Evolutionary conservation across 495 filamentous ascomycete species (phyloP).

Genomic region (Jackrogersella multiformis): DNA sequence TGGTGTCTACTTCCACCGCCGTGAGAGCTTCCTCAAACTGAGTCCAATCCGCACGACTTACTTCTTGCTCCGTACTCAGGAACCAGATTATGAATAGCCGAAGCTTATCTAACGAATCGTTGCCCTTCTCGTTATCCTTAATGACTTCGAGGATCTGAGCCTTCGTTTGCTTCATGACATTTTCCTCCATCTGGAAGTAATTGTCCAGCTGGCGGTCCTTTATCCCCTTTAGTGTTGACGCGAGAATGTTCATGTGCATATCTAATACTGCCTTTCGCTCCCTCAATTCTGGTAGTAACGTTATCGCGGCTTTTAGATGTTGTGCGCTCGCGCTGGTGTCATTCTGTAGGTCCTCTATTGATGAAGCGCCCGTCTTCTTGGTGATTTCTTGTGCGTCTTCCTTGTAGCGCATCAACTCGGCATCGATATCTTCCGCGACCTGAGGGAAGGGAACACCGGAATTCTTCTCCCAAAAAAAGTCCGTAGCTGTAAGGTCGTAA

Average conservation of each 20-base stretch:
- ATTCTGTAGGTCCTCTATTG: slow-evolving; percentile 91
- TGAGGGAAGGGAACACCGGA: slow-evolving; percentile 94
- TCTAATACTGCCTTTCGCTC: slow-evolving; percentile 91
- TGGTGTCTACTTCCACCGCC: slow-evolving; percentile 74
- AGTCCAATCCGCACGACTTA: slow-evolving; percentile 81
- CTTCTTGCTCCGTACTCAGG: slow-evolving; percentile 91
- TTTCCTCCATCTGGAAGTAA: slow-evolving; percentile 95
- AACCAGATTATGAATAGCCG: slow-evolving; percentile 97
- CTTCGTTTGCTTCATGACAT: slow-evolving; percentile 91
- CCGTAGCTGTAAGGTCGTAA: slow-evolving; percentile 89
- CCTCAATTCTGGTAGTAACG: slow-evolving; percentile 86
- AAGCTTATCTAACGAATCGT: slow-evolving; percentile 85
- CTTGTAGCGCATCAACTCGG: slow-evolving; percentile 91
- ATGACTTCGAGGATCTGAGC: slow-evolving; percentile 88
- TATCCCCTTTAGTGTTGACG: slow-evolving; percentile 83
- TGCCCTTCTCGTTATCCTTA: slow-evolving; percentile 81
- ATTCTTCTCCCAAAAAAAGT: slow-evolving; percentile 98
- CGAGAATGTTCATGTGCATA: slow-evolving; percentile 99
- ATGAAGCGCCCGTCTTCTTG: slow-evolving; percentile 90
- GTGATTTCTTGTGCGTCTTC: slow-evolving; percentile 95
- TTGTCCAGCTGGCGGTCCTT: slow-evolving; percentile 95
- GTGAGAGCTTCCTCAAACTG: slow-evolving; percentile 88
- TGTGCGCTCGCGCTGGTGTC: slow-evolving; percentile 88
- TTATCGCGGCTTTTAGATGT: slow-evolving; percentile 95
- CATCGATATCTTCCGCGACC: slow-evolving; percentile 95